Evolutionary conservation across 768 basidiomycete species (phyloP), one percentile per base, ranked within the genome.

Genomic region (Russula virescens): DNA sequence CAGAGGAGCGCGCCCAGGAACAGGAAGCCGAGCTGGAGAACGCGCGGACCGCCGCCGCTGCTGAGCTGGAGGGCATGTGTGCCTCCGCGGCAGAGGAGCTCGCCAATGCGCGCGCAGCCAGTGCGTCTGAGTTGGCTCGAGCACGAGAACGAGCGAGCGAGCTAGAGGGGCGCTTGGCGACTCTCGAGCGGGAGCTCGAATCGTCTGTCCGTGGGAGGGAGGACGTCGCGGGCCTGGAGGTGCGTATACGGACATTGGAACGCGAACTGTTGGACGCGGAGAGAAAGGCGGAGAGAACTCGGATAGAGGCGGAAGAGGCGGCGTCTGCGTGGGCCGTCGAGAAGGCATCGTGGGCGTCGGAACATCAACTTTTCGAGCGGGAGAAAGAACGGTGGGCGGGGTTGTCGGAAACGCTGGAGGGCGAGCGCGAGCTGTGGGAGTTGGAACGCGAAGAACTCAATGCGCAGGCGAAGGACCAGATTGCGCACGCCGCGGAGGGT

Each of bases 1-100:
- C 56, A 16, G 63, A 91, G 63, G 73, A 88, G 43, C 85, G 86
- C 69, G 80, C 73, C 50, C 83, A 86, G 25, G 42, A 52, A 18
- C 60, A 18, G 0, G 82, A 88, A 69, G 88, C 88, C 52, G 85
- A 81, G 40, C 71, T 85, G 34, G 80, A 81, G 38, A 79, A 81
- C 35, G 73, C 81, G 25, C 51, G 69, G 51, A 49, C 51, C 45
- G 73, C 75, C 43, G 68, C 88, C 60, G 71, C 74, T 52, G 73
- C 77, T 50, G 83, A 86, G 68, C 79, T 79, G 62, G 68, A 63
- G n/a, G 73, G 69, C 51, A 86, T 83, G 84, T 77, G 80, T 64
- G 68, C 75, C 61, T 83, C 83, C 58, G 76, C 76, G 5, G 52
- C 46, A 18, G 47, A 23, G 21, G 40, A 61, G 16, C 59, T 64